Base-by-base conservation (phyloP, 1,284 basidiomycete genomes). In the Athelia sp. region DNA sequence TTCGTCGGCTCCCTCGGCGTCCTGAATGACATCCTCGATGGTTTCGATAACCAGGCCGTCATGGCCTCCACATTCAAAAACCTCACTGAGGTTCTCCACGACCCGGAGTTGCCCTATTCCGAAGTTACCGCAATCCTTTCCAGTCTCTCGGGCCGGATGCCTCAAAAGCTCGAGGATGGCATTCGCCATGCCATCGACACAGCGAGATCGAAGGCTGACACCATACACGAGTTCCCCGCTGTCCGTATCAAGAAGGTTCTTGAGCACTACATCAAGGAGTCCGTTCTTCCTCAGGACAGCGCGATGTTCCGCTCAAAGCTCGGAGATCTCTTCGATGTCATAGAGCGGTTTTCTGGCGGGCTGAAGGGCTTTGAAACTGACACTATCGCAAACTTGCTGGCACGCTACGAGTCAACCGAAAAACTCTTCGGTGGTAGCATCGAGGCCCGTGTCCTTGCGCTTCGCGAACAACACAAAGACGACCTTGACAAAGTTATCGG, bases 381-480 rank as follows among this genome's bases (percentile, higher is more conserved):
- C 51, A 82, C 82, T 9, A 76, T 95, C 45, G 85, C 90, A 2
- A 70, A 70, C 44, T 75, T 97, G 54, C 73, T 97, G 46, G 77
- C 75, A 23, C 78, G 80, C 45, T 97, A 95, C 65, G 83, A 81
- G 60, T 77, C 82, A 49, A 93, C 94, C 3, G 97, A 99, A 74
- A 88, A 87, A 65, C 71, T 97, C 31, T 99, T 99, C 63, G 90
- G 90, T 52, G 84, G 90, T 24, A 91, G 89, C 62, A 94, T 96
- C 53, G 95, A 98, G 69, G 90, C 93, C 53, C 84, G 94, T 43
- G 87, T 99, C 44, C 79, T 99, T 54, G 82, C 86, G 53, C 80
- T 99, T 48, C 84, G 97, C 52, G 93, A 98, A 52, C 87, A 94
- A 62, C 72, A 95, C 75, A 95, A 97, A 70, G 91, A 96, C 59